Conservation (phyloP, 73 alveolate genomes). For the Tetrahymena malaccensis region DNA sequence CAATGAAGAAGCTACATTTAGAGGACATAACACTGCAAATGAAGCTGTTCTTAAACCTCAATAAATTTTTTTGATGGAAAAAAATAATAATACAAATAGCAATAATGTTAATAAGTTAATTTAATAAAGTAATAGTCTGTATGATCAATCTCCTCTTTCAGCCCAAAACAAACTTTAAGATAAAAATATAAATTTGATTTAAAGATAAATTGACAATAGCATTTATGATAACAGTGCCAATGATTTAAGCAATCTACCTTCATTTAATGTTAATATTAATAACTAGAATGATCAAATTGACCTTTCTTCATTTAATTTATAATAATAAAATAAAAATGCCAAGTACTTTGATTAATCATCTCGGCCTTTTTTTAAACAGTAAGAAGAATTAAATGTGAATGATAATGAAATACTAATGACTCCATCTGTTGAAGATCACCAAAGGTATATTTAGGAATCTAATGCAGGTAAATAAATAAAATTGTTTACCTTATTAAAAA, state of each 20-base stretch:
- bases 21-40: not conserved
- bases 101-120: not conserved
- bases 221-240: not conserved
- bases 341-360: not conserved
- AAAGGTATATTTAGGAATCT: not conserved
- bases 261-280: not conserved
- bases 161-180: not conserved
- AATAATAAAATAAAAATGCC: not conserved
- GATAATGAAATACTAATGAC: not conserved
- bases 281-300: not conserved
- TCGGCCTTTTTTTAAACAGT: not conserved
- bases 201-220: not conserved
- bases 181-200: not conserved
- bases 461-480: not conserved
- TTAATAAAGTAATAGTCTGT: not conserved
- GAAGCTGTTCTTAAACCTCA: not conserved
- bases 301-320: not conserved
- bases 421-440: not conserved
- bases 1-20: not conserved
- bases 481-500: no score
- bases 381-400: not conserved
- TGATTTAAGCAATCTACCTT: not conserved
- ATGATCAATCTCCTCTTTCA: not conserved
- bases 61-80: not conserved
- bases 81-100: not conserved